Percentiles rank a stretch among this genome's conserved stretches.
phyloP scores from a whole-genome alignment of 345 rosid species.

The Orychophragmus violaceus region DNA sequence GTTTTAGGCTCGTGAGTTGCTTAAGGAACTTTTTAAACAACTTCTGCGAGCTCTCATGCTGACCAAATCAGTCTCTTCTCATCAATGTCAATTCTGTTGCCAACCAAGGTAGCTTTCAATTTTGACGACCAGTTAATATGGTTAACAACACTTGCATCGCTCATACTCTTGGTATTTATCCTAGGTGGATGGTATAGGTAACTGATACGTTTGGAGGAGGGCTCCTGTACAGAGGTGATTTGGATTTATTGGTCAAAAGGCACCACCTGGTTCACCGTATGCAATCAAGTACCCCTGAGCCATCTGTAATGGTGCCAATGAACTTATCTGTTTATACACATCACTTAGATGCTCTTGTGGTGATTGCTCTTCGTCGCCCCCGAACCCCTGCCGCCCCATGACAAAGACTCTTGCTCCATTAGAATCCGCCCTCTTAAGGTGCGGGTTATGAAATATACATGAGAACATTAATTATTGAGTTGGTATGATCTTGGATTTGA shows the following conservation, averaged over 20 bases:
- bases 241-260: conserved; percentile 90
- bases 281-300: conserved; percentile 50
- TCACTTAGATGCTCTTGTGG: conserved; percentile 98
- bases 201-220: conserved; percentile 78
- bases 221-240: conserved; percentile 94
- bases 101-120: conserved; percentile 52
- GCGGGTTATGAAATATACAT: conserved; percentile 4
- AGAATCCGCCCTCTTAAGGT: conserved; percentile 72
- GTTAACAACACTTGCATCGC: conserved; percentile 4
- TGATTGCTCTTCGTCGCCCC: conserved; percentile 80
- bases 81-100: conserved; percentile 78
- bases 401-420: conserved; percentile 53
- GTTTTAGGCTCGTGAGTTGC: no score
- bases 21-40: conserved; percentile 90
- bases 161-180: conserved; percentile 14
- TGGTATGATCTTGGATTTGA: conserved; percentile 19
- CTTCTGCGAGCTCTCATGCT: conserved; percentile 91
- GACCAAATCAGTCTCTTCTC: conserved; percentile 86
- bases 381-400: conserved; percentile 62
- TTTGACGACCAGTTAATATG: not conserved
- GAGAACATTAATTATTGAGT: not conserved
- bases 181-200: conserved; percentile 82
- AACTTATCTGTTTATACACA: conserved; percentile 66
- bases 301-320: conserved; percentile 72
- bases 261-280: conserved; percentile 87